Percentiles rank a stretch among this genome's conserved stretches.
phyloP scores from a whole-genome alignment of 1,284 basidiomycete genomes.

The Violaceomyces palustris region DNA sequence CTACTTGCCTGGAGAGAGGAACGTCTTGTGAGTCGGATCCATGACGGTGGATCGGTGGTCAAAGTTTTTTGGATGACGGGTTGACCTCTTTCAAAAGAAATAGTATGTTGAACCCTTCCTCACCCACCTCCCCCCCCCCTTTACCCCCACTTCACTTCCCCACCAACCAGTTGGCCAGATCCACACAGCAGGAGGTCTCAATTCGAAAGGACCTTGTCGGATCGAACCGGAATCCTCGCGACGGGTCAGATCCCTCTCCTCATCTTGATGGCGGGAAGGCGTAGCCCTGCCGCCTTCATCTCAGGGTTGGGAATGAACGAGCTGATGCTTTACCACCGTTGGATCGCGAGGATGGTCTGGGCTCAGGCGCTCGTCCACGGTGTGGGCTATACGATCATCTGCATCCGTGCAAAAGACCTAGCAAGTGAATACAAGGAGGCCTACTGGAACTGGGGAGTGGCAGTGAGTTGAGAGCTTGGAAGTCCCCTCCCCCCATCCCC shows the following conservation, averaged over 20 bases:
- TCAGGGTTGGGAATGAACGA: constrained; percentile 42
- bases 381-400: constrained; percentile 13
- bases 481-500: too few species aligned
- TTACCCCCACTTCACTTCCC: too few species aligned
- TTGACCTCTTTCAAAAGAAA: too few species aligned
- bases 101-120: too few species aligned
- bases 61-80: background rate
- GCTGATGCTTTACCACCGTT: constrained; percentile 50
- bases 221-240: constrained; percentile 41
- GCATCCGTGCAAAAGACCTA: constrained; percentile 1
- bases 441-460: constrained; percentile 48
- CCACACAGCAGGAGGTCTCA: constrained; percentile 12
- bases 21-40: constrained; percentile 3
- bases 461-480: constrained; percentile 5
- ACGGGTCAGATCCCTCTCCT: constrained; percentile 45
- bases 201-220: constrained; percentile 27
- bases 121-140: background rate
- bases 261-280: constrained; percentile 48
- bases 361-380: constrained; percentile 41
- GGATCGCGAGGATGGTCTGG: constrained; percentile 45
- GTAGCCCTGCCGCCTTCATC: constrained; percentile 43
- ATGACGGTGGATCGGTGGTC: too few species aligned
- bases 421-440: constrained; percentile 9
- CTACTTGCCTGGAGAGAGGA: constrained; percentile 3
- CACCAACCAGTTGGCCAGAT: constrained; percentile 4